Conservation (phyloP, 2,329 filamentous ascomycete species). For the Calonectria montana region DNA sequence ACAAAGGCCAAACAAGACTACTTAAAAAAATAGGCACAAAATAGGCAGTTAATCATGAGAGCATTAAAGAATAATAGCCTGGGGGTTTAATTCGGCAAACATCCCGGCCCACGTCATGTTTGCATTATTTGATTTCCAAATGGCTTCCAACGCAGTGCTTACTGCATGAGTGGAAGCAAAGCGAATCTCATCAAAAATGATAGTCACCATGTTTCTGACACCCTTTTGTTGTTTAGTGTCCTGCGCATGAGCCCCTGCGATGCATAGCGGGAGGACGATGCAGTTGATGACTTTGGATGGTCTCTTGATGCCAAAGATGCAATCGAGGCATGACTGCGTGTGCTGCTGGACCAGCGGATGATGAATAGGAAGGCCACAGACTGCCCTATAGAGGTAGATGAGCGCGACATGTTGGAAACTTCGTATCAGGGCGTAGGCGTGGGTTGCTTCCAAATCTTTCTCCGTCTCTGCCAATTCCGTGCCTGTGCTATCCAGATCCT, state of each 20-base stretch:
- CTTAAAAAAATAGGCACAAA: background rate
- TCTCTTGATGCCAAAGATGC: constrained; percentile 49
- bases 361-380: constrained; percentile 52
- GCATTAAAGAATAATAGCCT: constrained; percentile 39
- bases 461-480: constrained; percentile 7
- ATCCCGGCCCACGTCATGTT: constrained; percentile 38
- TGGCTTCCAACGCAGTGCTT: constrained; percentile 32
- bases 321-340: constrained; percentile 49
- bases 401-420: constrained; percentile 55
- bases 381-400: constrained; percentile 56
- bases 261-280: constrained; percentile 51
- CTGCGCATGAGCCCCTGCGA: constrained; percentile 51
- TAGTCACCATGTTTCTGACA: constrained; percentile 31
- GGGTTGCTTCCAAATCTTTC: constrained; percentile 44
- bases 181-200: constrained; percentile 47
- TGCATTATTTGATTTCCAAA: constrained; percentile 34
- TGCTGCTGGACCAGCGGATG: constrained; percentile 55
- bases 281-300: constrained; percentile 53
- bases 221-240: constrained; percentile 41
- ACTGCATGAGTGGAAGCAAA: constrained; percentile 53
- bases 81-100: constrained; percentile 36
- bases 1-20: background rate
- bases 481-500: constrained; percentile 30
- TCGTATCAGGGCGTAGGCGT: constrained; percentile 50
- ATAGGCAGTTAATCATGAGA: background rate